phyloP scores from a whole-genome alignment of 768 basidiomycete species.

The Lactarius vividus region DNA sequence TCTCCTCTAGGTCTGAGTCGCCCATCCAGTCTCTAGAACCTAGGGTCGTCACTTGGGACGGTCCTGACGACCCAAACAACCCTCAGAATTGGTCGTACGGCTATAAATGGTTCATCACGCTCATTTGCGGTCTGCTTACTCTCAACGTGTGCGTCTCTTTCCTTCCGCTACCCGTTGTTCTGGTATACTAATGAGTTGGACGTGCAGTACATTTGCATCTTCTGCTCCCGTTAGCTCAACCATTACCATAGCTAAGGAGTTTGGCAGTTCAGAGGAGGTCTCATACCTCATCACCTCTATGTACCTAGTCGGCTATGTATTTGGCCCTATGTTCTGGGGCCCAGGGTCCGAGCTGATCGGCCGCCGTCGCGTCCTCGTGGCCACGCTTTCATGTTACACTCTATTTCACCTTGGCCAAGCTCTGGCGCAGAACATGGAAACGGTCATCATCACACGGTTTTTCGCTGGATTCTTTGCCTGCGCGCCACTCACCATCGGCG shows the following conservation, averaged over 20 bases:
- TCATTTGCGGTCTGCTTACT: slow-evolving; percentile 14
- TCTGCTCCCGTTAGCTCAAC: slow-evolving; percentile 26
- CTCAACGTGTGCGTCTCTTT: slow-evolving; percentile 23
- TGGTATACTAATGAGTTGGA: not conserved
- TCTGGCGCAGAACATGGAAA: slow-evolving; percentile 21
- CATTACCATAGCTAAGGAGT: slow-evolving; percentile 19
- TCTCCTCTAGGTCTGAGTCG: not conserved
- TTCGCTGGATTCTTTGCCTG: slow-evolving; percentile 29
- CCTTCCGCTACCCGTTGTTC: not conserved
- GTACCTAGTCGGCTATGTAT: slow-evolving; percentile 28
- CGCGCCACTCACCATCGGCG: slow-evolving; percentile 25
- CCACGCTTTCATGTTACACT: not conserved
- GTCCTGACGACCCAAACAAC: slow-evolving; percentile 13
- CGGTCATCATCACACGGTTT: slow-evolving; percentile 28
- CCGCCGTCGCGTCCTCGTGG: slow-evolving; percentile 11
- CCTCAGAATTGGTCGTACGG: slow-evolving; percentile 18
- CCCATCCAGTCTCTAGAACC: not conserved
- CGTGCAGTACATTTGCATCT: slow-evolving; percentile 29
- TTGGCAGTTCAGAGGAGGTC: slow-evolving; percentile 26
- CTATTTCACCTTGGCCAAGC: slow-evolving; percentile 12
- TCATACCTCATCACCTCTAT: slow-evolving; percentile 26
- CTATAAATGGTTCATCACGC: slow-evolving; percentile 15
- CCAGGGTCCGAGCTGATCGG: slow-evolving; percentile 25
- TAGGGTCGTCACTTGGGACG: slow-evolving; percentile 8
- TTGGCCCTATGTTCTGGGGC: slow-evolving; percentile 28